These are phyloP conservation scores for Coemansia sp. DNA, from an alignment of 371 early-diverging fungal genomes.

Conservation along the genomic window DNA sequence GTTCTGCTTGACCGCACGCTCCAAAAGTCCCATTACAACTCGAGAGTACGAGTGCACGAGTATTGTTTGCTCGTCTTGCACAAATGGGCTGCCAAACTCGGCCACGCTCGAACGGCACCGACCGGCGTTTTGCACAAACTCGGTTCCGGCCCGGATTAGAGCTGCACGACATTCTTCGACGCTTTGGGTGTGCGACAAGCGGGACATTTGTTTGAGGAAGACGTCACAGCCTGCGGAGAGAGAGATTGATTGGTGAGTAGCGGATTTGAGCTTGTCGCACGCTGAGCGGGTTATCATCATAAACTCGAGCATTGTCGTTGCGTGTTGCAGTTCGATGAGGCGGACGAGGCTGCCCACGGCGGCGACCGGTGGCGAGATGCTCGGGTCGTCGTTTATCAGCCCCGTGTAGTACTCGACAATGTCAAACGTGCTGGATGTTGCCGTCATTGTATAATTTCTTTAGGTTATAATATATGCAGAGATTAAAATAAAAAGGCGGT, in stretches of 20 bases:
- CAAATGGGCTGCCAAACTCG: slow-evolving; percentile 79
- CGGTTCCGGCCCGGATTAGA: slow-evolving; percentile 68
- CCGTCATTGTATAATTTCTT: neutral
- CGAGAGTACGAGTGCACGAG: slow-evolving; percentile 95
- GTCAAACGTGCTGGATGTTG: slow-evolving; percentile 20
- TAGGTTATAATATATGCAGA: neutral
- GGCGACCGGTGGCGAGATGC: slow-evolving; percentile 85
- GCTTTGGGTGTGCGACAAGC: slow-evolving; percentile 62
- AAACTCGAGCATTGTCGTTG: slow-evolving; percentile 86
- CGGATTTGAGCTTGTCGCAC: slow-evolving; percentile 62
- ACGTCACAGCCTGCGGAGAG: slow-evolving; percentile 88
- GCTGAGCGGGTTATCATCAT: slow-evolving; percentile 73
- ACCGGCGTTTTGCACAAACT: slow-evolving; percentile 72
- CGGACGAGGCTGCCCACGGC: slow-evolving; percentile 81
- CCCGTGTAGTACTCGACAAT: slow-evolving; percentile 39
- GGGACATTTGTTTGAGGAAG: slow-evolving; percentile 77
- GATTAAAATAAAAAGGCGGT: neutral
- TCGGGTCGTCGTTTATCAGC: slow-evolving; percentile 49
- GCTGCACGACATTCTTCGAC: slow-evolving; percentile 78
- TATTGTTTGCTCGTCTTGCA: slow-evolving; percentile 84
- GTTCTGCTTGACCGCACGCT: slow-evolving; percentile 72
- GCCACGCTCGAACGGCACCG: slow-evolving; percentile 76
- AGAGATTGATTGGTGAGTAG: slow-evolving; percentile 63
- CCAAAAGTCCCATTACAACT: slow-evolving; percentile 83
- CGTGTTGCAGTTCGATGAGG: slow-evolving; percentile 61